Conservation (phyloP, 2,329 filamentous ascomycete genomes). For the Verticillium longisporum region DNA sequence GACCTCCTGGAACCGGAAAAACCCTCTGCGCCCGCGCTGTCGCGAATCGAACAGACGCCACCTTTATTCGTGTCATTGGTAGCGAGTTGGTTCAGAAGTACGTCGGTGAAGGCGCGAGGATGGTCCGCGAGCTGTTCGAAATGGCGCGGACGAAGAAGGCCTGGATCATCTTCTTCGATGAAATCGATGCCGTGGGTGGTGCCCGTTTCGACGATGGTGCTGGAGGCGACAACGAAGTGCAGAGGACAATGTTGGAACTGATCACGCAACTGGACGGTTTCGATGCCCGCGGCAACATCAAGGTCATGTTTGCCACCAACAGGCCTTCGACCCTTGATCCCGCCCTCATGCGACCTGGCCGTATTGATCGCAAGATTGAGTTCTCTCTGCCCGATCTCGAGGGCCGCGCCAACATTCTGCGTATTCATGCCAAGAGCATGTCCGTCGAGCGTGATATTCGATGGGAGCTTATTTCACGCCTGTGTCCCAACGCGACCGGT, state of each 20-base stretch:
- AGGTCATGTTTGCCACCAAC: constrained; percentile 99
- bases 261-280: constrained; percentile 97
- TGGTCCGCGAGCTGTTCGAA: constrained; percentile 98
- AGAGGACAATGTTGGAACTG: constrained; percentile 95
- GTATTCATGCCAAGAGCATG: constrained; percentile 99
- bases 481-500: constrained; percentile 96
- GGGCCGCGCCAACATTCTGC: constrained; percentile 92
- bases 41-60: constrained; percentile 95
- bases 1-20: constrained; percentile 97
- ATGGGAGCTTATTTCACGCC: constrained; percentile 95
- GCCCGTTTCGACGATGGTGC: constrained; percentile 95
- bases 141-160: constrained; percentile 99
- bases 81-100: constrained; percentile 98
- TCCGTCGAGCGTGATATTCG: constrained; percentile 97
- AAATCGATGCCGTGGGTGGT: constrained; percentile 93
- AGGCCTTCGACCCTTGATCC: constrained; percentile 91
- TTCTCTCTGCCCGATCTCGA: constrained; percentile 97
- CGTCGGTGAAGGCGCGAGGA: constrained; percentile 93
- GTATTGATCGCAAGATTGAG: constrained; percentile 98
- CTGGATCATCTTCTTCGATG: constrained; percentile 99
- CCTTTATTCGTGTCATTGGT: constrained; percentile 97
- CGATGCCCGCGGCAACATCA: constrained; percentile 95
- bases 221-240: constrained; percentile 94
- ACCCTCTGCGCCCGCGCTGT: constrained; percentile 96
- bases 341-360: constrained; percentile 93